Base-by-base conservation (phyloP, 345 rosid genomes). In the Hypericum perforatum region DNA sequence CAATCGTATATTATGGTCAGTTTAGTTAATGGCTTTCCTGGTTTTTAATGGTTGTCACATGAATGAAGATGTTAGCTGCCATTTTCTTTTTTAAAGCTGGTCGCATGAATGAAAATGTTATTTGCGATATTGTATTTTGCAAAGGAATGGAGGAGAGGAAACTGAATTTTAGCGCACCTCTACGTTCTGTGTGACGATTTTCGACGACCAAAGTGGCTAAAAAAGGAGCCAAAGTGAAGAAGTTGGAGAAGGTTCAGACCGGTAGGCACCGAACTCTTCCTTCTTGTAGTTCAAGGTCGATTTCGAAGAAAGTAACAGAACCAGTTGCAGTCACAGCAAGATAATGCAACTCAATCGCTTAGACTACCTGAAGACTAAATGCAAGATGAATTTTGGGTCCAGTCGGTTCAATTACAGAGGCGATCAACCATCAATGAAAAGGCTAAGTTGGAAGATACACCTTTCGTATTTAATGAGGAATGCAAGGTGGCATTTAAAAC, bases 141-240 rank as follows among this genome's bases (percentile, higher is more conserved):
- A 6, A 37, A 49, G 50, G 9, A 9, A 85, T 88, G 98, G 85
- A 66, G 68, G 94, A 80, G 57, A 82, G 79, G 64, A 85, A 70
- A 59, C 67, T 92, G 64, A 83, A 92, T 73, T 74, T 88, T 53
- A 70, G 77, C 63, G 77, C 75, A 29, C 96, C 96, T 2, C 83
- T 92, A 59, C 69, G 85, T 44, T 88, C 98, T 8, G 90, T 78
- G 70, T 76, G 98, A 68, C 73, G 95, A 58, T 63, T 62, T 57
- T 71, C 75, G 6, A 49, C 70, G 9, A 16, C 66, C 41, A 65
- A 68, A 1, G 56, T 53, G 49, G 68, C 86, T 67, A 48, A 74
- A 0, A 67, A 44, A 52, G 61, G 48, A 14, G 54, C 50, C 37
- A 74, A 65, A 41, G 66, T 44, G 32, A 74, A 71, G 51, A 63